These are phyloP conservation scores for Macrophomina phaseolina DNA, from an alignment of 2,329 filamentous ascomycete genomes.

Conservation along the genomic window DNA sequence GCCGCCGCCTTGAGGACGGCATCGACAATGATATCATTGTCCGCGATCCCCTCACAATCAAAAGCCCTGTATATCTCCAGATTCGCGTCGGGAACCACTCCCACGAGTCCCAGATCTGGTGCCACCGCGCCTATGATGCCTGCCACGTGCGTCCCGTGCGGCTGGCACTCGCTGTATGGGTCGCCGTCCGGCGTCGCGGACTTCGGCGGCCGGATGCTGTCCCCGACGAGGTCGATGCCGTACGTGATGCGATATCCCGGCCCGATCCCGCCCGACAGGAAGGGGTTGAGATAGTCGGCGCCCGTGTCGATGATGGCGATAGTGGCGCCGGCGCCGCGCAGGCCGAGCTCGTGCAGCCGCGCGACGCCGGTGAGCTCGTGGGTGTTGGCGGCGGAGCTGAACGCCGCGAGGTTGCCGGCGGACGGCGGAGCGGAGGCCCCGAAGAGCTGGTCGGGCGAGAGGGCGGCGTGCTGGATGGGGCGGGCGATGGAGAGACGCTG, in stretches of 20 bases:
- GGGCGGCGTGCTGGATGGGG: background rate
- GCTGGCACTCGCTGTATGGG: background rate
- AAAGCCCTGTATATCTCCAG: conserved; percentile 6
- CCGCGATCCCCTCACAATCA: background rate
- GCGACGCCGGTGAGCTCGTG: background rate
- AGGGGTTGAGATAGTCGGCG: conserved; percentile 1
- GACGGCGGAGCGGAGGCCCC: background rate
- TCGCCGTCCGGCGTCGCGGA: background rate
- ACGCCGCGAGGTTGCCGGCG: background rate
- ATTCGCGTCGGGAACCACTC: background rate
- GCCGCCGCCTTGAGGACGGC: background rate
- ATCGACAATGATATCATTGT: background rate
- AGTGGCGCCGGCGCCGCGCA: background rate
- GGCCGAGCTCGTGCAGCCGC: background rate
- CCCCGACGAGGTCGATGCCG: background rate
- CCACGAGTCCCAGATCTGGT: background rate
- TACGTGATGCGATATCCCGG: background rate
- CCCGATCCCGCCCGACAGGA: background rate
- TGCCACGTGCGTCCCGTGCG: conserved; percentile 8
- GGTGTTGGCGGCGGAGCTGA: background rate
- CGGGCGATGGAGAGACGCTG: background rate
- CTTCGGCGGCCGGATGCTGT: background rate
- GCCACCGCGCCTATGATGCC: background rate
- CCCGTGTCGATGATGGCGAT: conserved; percentile 7
- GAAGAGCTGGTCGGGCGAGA: background rate